Evolutionary conservation across 164 flowering plant genomes (phyloP).

Genomic region (Pachysandra terminalis): DNA sequence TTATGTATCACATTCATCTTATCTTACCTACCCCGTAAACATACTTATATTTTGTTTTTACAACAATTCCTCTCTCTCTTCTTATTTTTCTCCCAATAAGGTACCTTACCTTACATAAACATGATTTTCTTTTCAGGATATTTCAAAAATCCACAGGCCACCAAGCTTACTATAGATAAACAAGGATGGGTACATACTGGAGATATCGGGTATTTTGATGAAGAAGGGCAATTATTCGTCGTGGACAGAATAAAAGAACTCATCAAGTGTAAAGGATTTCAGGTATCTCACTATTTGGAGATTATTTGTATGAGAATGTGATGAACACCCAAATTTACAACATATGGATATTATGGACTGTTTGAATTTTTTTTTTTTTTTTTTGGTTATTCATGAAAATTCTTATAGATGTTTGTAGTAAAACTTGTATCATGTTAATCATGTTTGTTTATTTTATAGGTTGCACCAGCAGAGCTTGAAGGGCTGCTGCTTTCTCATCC

Average conservation of each 20-base stretch:
- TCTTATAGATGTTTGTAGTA: too few species aligned
- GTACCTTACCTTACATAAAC: background rate
- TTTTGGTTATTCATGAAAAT: too few species aligned
- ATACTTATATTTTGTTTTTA: too few species aligned
- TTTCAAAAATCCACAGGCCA: constrained; percentile 55
- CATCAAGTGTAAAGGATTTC: constrained; percentile 63
- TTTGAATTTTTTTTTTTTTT: too few species aligned
- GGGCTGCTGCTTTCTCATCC: constrained; percentile 80
- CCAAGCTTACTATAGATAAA: constrained; percentile 51
- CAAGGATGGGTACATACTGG: constrained; percentile 72
- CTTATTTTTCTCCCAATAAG: too few species aligned
- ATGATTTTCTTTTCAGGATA: constrained; percentile 36
- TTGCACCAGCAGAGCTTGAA: constrained; percentile 97
- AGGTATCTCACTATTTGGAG: constrained; percentile 33
- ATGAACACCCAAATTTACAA: too few species aligned
- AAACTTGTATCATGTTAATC: background rate
- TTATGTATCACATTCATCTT: too few species aligned
- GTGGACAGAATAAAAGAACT: constrained; percentile 78
- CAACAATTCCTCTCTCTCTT: too few species aligned
- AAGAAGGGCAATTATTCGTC: constrained; percentile 53
- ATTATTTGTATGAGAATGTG: too few species aligned
- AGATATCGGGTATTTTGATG: constrained; percentile 72
- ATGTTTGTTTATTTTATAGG: constrained; percentile 27
- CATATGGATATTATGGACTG: too few species aligned
- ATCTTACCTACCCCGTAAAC: too few species aligned